phyloP scores from a whole-genome alignment of 2,329 filamentous ascomycete species.

The Myriangium duriaei region DNA sequence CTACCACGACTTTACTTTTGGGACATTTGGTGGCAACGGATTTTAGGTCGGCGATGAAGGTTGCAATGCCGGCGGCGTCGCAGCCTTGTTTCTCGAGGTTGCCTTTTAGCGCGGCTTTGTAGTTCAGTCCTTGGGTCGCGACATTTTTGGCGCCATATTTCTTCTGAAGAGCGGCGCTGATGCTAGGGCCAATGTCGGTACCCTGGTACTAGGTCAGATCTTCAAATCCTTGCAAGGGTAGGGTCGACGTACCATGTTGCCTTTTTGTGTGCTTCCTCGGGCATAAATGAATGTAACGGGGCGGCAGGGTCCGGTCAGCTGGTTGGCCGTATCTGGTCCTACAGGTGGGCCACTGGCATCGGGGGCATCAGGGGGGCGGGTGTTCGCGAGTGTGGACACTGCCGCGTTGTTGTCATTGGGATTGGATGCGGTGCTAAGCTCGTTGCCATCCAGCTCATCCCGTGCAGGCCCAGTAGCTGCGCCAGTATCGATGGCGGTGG shows the following conservation, averaged over 20 bases:
- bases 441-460: no score
- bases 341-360: conserved; percentile 1
- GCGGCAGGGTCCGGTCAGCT: conserved; percentile 24
- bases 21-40: conserved; percentile 18
- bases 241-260: conserved; percentile 30
- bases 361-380: no score
- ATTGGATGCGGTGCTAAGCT: no score
- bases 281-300: conserved; percentile 42
- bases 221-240: neutral
- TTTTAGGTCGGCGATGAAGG: conserved; percentile 16
- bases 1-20: conserved; percentile 17
- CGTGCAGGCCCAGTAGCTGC: no score
- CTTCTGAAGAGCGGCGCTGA: conserved; percentile 4
- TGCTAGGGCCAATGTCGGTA: conserved; percentile 2
- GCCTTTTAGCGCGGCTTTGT: conserved; percentile 12
- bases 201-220: conserved; percentile 1
- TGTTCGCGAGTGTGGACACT: no score
- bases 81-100: conserved; percentile 17
- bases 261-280: conserved; percentile 41
- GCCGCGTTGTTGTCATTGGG: no score
- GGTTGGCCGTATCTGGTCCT: conserved; percentile 11
- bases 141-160: conserved; percentile 11
- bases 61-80: conserved; percentile 14
- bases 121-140: conserved; percentile 13
- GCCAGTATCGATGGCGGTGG: no score